Conservation (phyloP, 768 basidiomycete genomes). For the Leccinum longicurvipes region DNA sequence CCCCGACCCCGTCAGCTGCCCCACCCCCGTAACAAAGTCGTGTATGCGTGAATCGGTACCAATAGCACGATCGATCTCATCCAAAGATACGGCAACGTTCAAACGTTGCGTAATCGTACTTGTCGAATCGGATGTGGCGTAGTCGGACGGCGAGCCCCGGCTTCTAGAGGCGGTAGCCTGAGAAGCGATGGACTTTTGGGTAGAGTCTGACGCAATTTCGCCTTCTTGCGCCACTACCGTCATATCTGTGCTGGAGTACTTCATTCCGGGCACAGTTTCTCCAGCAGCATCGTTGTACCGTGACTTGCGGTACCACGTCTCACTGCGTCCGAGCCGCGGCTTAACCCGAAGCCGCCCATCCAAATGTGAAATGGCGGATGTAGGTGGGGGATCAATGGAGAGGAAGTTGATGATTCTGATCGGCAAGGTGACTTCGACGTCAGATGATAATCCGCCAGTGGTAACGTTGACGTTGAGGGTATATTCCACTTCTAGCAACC, state of each 20-base stretch:
- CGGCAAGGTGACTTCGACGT: slow-evolving; percentile 69
- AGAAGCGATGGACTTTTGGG: slow-evolving; percentile 5
- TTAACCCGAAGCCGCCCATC: slow-evolving; percentile 20
- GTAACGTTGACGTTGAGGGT: slow-evolving; percentile 61
- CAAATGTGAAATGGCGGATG: slow-evolving; percentile 24
- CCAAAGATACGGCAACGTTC: slow-evolving; percentile 16
- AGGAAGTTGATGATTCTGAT: slow-evolving; percentile 78
- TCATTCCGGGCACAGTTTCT: slow-evolving; percentile 34
- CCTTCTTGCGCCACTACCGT: slow-evolving; percentile 26
- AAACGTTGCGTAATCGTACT: slow-evolving; percentile 20
- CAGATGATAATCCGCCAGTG: slow-evolving; percentile 55
- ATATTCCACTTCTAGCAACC: slow-evolving; percentile 77
- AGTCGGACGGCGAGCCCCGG: slow-evolving; percentile 23
- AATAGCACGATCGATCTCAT: slow-evolving; percentile 28
- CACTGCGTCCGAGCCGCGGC: slow-evolving; percentile 23
- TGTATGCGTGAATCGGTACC: slow-evolving; percentile 21
- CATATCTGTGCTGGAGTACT: slow-evolving; percentile 26
- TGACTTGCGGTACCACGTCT: slow-evolving; percentile 31
- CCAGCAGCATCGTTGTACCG: slow-evolving; percentile 14
- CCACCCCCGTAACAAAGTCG: slow-evolving; percentile 24
- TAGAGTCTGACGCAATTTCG: slow-evolving; percentile 4
- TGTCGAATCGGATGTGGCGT: slow-evolving; percentile 26
- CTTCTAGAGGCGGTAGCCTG: slow-evolving; percentile 9
- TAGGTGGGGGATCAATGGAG: slow-evolving; percentile 79
- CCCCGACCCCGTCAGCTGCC: slow-evolving; percentile 11